phyloP scores from a whole-genome alignment of 2,329 filamentous ascomycete genomes.

The Pleoardoris graminearum region DNA sequence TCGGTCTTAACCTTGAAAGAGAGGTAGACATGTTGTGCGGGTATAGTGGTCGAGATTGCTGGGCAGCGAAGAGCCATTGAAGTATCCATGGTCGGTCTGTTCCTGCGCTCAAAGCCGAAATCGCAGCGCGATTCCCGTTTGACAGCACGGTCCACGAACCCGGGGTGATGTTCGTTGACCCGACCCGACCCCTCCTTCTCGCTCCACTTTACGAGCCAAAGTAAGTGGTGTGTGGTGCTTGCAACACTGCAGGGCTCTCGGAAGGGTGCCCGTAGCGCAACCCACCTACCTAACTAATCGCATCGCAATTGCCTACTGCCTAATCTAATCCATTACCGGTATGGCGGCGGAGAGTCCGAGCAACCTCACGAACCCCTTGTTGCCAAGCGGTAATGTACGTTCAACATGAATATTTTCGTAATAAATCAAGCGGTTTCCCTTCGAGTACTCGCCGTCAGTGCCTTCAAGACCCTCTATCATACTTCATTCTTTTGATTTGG shows the following conservation, averaged over 20 bases:
- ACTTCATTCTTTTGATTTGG: no score
- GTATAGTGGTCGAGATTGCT: neutral
- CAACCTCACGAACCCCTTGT: neutral
- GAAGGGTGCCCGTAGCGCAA: neutral
- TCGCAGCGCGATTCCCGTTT: slow-evolving; percentile 3
- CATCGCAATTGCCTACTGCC: neutral
- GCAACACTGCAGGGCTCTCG: no score
- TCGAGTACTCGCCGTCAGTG: no score
- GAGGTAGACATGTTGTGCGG: slow-evolving; percentile 18
- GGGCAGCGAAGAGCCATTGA: slow-evolving; percentile 7
- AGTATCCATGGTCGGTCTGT: slow-evolving; percentile 1
- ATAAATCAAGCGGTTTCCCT: no score
- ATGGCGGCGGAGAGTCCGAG: neutral
- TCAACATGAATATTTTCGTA: no score
- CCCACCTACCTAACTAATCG: neutral
- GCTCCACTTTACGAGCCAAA: neutral
- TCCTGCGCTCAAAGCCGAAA: neutral
- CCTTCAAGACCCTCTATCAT: no score
- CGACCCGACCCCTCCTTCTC: neutral
- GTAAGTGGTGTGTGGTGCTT: neutral
- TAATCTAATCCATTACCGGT: neutral
- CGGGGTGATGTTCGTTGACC: neutral
- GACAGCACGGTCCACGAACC: neutral
- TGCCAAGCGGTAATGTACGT: neutral
- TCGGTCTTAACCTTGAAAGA: slow-evolving; percentile 18